A percentile compares a stretch with the other conserved stretches of the same genome.
Conservation (phyloP, 2,329 filamentous ascomycete genomes). For the Microascus cirrosus region DNA sequence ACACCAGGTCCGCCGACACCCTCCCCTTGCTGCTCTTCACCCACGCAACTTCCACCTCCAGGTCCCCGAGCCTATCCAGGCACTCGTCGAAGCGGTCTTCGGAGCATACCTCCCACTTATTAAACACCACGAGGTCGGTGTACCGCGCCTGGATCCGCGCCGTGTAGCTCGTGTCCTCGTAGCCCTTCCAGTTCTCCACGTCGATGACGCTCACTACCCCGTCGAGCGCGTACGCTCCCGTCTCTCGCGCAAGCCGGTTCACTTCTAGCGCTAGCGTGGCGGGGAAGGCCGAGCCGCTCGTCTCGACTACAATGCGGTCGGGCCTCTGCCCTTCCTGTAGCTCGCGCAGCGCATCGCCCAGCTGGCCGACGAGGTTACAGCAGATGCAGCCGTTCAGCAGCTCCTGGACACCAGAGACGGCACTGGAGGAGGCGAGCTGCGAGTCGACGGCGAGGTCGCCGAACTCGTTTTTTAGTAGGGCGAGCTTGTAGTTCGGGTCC, state of each 20-base stretch:
- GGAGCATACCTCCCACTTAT: constrained; percentile 76
- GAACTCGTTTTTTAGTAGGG: constrained; percentile 96
- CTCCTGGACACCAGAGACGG: constrained; percentile 84
- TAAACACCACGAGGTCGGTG: constrained; percentile 83
- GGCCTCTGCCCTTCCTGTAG: constrained; percentile 50
- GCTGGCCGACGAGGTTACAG: constrained; percentile 92
- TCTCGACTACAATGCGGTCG: constrained; percentile 90
- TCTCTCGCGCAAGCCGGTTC: constrained; percentile 64
- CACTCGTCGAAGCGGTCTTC: constrained; percentile 69
- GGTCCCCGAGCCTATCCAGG: constrained; percentile 66
- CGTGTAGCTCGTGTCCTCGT: constrained; percentile 83
- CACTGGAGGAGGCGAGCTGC: constrained; percentile 70
- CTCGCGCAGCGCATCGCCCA: constrained; percentile 68
- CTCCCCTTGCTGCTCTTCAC: constrained; percentile 75
- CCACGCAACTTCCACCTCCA: constrained; percentile 71
- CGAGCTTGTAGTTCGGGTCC: constrained; percentile 70
- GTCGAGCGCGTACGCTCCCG: constrained; percentile 62
- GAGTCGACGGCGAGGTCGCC: constrained; percentile 91
- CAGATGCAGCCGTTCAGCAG: constrained; percentile 96
- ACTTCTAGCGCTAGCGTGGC: constrained; percentile 86
- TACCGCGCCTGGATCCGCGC: constrained; percentile 80
- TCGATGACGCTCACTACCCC: constrained; percentile 86
- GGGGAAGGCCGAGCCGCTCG: constrained; percentile 76
- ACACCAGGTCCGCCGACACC: constrained; percentile 68
- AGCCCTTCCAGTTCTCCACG: constrained; percentile 90